Conservation (phyloP, 2,329 filamentous ascomycete genomes). For the Akanthomyces dipterigenus region DNA sequence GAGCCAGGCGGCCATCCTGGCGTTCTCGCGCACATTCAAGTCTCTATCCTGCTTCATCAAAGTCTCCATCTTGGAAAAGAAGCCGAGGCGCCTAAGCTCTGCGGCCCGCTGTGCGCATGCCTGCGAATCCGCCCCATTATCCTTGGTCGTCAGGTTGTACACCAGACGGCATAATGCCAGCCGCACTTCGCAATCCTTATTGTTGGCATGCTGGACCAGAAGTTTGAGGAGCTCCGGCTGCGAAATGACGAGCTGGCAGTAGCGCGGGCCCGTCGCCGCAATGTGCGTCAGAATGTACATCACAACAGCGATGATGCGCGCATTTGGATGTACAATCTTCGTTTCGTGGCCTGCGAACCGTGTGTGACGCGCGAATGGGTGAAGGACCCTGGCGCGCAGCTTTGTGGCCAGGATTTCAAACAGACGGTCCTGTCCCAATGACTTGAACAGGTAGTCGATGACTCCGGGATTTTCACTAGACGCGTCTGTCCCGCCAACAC, state of each 20-base stretch:
- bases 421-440: constrained; percentile 68
- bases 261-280: constrained; percentile 70
- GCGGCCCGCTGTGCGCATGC: constrained; percentile 60
- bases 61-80: constrained; percentile 57
- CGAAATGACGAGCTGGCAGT: constrained; percentile 69
- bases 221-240: constrained; percentile 71
- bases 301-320: constrained; percentile 69
- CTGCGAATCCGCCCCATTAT: constrained; percentile 61
- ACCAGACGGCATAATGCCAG: constrained; percentile 75
- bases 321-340: constrained; percentile 48
- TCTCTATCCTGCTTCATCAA: constrained; percentile 62
- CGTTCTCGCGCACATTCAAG: constrained; percentile 75
- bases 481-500: constrained; percentile 44
- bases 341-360: constrained; percentile 31
- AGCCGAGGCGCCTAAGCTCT: constrained; percentile 65
- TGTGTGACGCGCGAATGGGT: constrained; percentile 42
- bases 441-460: constrained; percentile 75
- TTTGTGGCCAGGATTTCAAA: constrained; percentile 78
- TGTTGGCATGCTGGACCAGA: constrained; percentile 65
- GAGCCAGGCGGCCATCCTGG: constrained; percentile 71
- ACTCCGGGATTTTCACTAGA: constrained; percentile 56
- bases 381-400: constrained; percentile 55
- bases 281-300: constrained; percentile 83
- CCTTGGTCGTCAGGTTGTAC: constrained; percentile 78
- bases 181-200: constrained; percentile 67